A percentile compares a stretch with the other conserved stretches of the same genome.
Conservation (phyloP, 495 filamentous ascomycete genomes). For the Viridothelium virens region DNA sequence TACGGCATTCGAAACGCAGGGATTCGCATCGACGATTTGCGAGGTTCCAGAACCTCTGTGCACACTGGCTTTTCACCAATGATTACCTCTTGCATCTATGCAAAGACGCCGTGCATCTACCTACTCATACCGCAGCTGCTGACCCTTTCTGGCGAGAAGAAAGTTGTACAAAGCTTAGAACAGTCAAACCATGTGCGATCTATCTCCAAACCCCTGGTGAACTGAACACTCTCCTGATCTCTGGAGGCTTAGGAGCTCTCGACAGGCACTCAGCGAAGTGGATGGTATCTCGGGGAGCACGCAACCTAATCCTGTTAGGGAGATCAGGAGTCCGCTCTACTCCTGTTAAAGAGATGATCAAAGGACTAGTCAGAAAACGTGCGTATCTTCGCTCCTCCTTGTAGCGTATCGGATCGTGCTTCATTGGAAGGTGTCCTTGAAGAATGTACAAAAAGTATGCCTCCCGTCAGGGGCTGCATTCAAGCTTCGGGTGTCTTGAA, state of each 20-base stretch:
- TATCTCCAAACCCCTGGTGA: neutral
- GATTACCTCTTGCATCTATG: neutral
- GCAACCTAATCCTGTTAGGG: constrained; percentile 10
- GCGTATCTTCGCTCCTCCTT: neutral
- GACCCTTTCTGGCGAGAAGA: neutral
- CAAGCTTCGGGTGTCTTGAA: constrained; percentile 15
- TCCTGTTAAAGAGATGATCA: neutral
- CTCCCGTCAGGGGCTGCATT: constrained; percentile 29
- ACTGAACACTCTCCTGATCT: constrained; percentile 26
- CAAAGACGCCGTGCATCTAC: neutral
- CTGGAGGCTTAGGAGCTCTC: constrained; percentile 42
- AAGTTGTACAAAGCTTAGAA: constrained; percentile 4
- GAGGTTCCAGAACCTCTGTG: neutral
- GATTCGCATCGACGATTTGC: neutral
- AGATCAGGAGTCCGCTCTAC: neutral
- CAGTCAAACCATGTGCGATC: neutral
- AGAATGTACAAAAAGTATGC: constrained; percentile 27
- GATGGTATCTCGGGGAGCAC: constrained; percentile 3
- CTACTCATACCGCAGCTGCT: neutral
- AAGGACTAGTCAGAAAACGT: neutral
- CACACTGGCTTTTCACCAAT: neutral
- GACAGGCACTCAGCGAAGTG: constrained; percentile 21
- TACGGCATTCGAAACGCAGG: neutral
- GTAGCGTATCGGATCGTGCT: neutral
- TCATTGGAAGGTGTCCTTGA: neutral